Conservation (phyloP, 2,329 filamentous ascomycete species). For the Periglandula ipomoeae region DNA sequence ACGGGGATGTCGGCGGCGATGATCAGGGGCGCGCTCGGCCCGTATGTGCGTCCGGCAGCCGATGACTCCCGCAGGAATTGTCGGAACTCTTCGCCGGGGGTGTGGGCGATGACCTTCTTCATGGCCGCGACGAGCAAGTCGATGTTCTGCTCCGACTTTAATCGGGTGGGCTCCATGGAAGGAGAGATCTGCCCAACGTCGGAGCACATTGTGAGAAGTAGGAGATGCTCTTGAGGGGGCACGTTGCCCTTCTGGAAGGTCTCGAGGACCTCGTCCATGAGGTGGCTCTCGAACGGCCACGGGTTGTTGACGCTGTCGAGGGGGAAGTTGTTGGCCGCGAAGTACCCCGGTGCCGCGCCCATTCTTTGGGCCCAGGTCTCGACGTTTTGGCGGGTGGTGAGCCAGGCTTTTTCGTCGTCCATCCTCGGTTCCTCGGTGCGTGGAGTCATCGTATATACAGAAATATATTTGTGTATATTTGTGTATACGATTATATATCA, state of each 20-base stretch:
- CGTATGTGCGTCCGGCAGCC: background rate
- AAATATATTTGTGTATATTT: no score
- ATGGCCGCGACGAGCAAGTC: background rate
- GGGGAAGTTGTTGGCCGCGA: no score
- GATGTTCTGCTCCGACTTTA: background rate
- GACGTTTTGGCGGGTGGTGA: background rate
- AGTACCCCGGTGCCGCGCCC: background rate
- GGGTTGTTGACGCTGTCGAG: background rate
- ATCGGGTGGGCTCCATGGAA: background rate
- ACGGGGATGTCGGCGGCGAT: background rate
- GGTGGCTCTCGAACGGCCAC: background rate
- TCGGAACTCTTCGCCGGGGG: background rate
- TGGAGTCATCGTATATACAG: no score
- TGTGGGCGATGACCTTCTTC: background rate
- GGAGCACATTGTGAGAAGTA: slow-evolving; percentile 1
- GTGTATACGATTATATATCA: no score
- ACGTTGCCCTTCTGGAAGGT: background rate
- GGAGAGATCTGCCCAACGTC: background rate
- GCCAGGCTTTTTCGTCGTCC: background rate
- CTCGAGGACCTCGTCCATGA: background rate
- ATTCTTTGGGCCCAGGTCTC: background rate
- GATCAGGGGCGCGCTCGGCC: background rate
- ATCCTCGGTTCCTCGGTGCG: background rate
- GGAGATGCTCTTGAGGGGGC: background rate
- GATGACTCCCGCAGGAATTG: background rate